Conservation (phyloP, 2,329 filamentous ascomycete genomes). For the Fusarium sp. region DNA sequence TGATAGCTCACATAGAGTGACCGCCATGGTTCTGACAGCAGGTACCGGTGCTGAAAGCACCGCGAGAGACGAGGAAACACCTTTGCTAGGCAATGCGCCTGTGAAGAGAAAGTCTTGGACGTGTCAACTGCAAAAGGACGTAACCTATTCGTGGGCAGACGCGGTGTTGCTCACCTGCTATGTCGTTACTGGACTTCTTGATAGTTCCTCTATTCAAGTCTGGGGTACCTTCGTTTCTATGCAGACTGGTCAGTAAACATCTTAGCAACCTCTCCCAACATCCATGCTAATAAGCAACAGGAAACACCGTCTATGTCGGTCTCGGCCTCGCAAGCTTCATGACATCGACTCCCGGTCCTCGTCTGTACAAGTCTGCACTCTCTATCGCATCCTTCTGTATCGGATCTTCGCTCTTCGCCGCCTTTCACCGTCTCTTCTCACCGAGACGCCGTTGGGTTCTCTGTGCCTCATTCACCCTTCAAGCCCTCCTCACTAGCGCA, state of each 20-base stretch:
- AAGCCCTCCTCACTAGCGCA: conserved; percentile 60
- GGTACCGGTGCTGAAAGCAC: not conserved
- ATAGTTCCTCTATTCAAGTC: conserved; percentile 79
- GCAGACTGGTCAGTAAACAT: conserved; percentile 72
- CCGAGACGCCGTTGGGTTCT: conserved; percentile 74
- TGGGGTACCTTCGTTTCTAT: conserved; percentile 87
- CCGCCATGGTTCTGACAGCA: conserved; percentile 9
- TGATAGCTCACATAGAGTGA: no score
- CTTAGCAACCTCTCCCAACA: not conserved
- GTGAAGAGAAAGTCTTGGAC: conserved; percentile 5
- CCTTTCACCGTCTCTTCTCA: conserved; percentile 70
- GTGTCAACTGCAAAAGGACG: conserved; percentile 20
- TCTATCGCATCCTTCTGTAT: conserved; percentile 78
- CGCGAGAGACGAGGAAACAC: conserved; percentile 35
- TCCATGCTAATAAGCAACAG: conserved; percentile 47
- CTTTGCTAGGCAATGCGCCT: conserved; percentile 17
- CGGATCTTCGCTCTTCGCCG: conserved; percentile 76
- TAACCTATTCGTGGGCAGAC: conserved; percentile 69
- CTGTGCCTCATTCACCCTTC: conserved; percentile 65
- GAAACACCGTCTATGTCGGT: conserved; percentile 83
- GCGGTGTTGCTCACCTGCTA: conserved; percentile 77
- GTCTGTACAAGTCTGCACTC: conserved; percentile 64
- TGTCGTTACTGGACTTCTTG: conserved; percentile 79
- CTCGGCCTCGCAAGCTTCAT: conserved; percentile 61
- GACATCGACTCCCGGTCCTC: conserved; percentile 57